Conservation (phyloP, 2,329 filamentous ascomycete species). For the Ceratocystis alfenasii region DNA sequence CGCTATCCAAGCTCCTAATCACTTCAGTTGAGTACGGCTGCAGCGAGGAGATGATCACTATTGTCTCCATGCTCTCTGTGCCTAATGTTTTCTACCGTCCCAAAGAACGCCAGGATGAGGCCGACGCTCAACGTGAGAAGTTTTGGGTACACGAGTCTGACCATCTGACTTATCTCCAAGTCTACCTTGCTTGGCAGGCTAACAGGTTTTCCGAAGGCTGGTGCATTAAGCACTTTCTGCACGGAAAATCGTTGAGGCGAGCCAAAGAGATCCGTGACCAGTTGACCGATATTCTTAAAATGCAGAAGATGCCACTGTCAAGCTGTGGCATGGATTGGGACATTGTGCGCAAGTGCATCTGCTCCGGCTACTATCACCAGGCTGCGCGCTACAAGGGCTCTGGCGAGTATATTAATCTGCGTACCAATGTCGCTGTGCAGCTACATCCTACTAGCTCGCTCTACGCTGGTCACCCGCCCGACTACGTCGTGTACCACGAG, state of each 20-base stretch:
- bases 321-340: conserved; percentile 97
- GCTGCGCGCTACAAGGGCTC: conserved; percentile 92
- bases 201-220: conserved; percentile 84
- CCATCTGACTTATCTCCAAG: conserved; percentile 87
- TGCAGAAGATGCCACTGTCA: conserved; percentile 73
- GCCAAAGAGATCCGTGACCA: conserved; percentile 93
- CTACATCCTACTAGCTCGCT: conserved; percentile 88
- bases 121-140: conserved; percentile 87
- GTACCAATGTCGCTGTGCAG: conserved; percentile 87
- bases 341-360: conserved; percentile 88
- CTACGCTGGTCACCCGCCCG: conserved; percentile 88
- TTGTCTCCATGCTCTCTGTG: conserved; percentile 94
- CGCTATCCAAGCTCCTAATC: conserved; percentile 86
- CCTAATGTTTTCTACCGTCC: conserved; percentile 95
- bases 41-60: conserved; percentile 95
- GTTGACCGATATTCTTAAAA: conserved; percentile 82
- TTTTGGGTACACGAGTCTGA: conserved; percentile 98
- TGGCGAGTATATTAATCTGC: conserved; percentile 92
- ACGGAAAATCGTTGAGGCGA: conserved; percentile 82
- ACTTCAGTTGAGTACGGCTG: conserved; percentile 82
- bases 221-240: conserved; percentile 87
- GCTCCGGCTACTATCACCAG: conserved; percentile 95
- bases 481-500: conserved; percentile 97
- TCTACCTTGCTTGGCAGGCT: conserved; percentile 88
- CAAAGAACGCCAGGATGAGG: conserved; percentile 92